Percentiles rank a stretch among this genome's conserved stretches.
Evolutionary conservation across 116 monocot species (phyloP).

Genomic region (Trichopus zeylanicus): DNA sequence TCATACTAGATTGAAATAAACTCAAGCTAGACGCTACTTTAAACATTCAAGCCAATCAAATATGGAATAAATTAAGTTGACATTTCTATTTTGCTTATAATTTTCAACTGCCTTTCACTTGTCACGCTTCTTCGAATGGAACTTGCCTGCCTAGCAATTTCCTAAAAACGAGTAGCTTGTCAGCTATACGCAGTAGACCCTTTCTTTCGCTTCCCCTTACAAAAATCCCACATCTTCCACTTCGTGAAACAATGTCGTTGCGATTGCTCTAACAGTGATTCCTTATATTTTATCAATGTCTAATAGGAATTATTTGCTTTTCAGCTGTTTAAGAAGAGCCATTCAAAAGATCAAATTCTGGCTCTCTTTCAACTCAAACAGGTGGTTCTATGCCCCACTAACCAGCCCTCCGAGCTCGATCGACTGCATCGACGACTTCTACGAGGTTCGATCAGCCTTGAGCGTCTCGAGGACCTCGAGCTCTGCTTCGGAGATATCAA

Average conservation of each 20-base stretch:
- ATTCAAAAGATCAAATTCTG: slow-evolving; percentile 24
- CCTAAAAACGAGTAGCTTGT: slow-evolving; percentile 1
- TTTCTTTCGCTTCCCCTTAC: not conserved
- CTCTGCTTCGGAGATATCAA: slow-evolving; percentile 3
- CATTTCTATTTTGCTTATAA: no score
- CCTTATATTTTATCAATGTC: slow-evolving; percentile 2
- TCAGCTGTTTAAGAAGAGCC: slow-evolving; percentile 16
- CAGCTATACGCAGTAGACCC: not conserved
- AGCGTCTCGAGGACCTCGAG: slow-evolving; percentile 10
- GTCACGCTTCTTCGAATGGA: no score
- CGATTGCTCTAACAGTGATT: no score
- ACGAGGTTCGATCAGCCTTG: slow-evolving; percentile 4
- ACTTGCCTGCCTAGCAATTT: not conserved
- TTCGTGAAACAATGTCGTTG: no score
- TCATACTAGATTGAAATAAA: no score
- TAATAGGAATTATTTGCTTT: not conserved
- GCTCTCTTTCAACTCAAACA: slow-evolving; percentile 23
- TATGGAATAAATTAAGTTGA: no score
- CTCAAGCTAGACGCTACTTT: no score
- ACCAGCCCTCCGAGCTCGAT: slow-evolving; percentile 10
- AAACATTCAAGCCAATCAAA: no score
- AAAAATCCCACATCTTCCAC: no score
- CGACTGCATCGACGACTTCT: slow-evolving; percentile 9
- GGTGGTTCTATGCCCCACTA: slow-evolving; percentile 12
- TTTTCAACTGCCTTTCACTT: no score